Conservation (phyloP, 2,329 filamentous ascomycete species). For the Piedraia hortae region DNA sequence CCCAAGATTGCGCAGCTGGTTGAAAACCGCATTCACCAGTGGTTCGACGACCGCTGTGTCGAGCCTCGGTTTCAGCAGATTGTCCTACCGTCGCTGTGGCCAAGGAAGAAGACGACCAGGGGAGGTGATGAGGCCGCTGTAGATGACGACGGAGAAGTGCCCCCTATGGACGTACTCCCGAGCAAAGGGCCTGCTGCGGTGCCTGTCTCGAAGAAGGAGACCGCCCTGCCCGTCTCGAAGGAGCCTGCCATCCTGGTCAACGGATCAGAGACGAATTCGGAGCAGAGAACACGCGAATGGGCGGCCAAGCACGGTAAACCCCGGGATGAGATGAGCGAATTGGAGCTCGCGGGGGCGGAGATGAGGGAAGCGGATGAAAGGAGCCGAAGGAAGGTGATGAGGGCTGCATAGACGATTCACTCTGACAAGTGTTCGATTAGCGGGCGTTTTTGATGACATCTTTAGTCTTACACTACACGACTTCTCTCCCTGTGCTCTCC, state of each 20-base stretch:
- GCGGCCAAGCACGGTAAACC: constrained; percentile 9
- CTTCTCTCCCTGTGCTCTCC: too few relatives aligned
- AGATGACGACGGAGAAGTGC: background rate
- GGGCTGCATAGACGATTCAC: too few relatives aligned
- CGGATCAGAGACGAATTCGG: constrained; percentile 10
- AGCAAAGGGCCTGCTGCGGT: constrained; percentile 1
- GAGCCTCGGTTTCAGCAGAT: constrained; percentile 74
- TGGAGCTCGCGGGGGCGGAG: constrained; percentile 11
- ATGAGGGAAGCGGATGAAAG: constrained; percentile 10
- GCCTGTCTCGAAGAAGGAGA: constrained; percentile 3
- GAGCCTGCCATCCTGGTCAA: too few relatives aligned
- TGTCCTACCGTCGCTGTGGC: constrained; percentile 57
- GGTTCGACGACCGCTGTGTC: constrained; percentile 70
- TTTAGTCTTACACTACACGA: too few relatives aligned
- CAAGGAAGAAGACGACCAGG: constrained; percentile 55
- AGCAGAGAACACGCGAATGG: constrained; percentile 13
- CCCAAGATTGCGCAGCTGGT: constrained; percentile 71
- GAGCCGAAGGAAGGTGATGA: constrained; percentile 1
- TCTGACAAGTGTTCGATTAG: too few relatives aligned
- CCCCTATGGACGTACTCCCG: background rate
- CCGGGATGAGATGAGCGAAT: constrained; percentile 9
- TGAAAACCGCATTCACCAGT: constrained; percentile 51
- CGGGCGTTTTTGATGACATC: too few relatives aligned
- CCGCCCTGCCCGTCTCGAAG: constrained; percentile 1
- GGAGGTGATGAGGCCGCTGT: constrained; percentile 25